Conservation (phyloP, 371 early-diverging fungal genomes). For the Lichtheimia hyalospora region DNA sequence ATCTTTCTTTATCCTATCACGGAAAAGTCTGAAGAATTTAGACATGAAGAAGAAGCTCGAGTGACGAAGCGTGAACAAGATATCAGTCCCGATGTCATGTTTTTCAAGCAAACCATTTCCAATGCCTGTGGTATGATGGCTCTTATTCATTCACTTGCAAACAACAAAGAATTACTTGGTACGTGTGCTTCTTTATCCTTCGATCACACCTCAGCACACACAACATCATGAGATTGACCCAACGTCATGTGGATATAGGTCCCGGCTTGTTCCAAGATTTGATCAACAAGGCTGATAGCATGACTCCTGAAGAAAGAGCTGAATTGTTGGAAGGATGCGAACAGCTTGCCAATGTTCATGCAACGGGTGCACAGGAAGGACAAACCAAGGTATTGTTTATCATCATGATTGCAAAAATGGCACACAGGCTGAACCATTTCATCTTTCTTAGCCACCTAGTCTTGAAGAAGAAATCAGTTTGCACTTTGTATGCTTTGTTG, state of each 20-base stretch:
- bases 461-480: conserved; percentile 68
- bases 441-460: conserved; percentile 51
- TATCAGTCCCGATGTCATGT: conserved; percentile 59
- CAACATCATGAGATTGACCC: no score
- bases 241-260: conserved; percentile 14
- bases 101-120: conserved; percentile 80
- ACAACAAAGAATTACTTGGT: conserved; percentile 43
- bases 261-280: conserved; percentile 60
- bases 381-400: conserved; percentile 75
- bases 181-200: conserved; percentile 8
- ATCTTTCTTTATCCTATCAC: conserved; percentile 70
- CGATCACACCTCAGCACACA: no score
- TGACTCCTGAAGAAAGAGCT: conserved; percentile 69
- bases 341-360: conserved; percentile 54
- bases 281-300: conserved; percentile 49
- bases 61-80: conserved; percentile 44
- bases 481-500: conserved; percentile 82
- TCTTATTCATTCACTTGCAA: conserved; percentile 66
- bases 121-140: conserved; percentile 91
- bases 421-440: background rate
- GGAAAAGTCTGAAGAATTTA: conserved; percentile 52
- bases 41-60: conserved; percentile 47
- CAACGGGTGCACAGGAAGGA: conserved; percentile 57
- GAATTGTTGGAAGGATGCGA: conserved; percentile 56
- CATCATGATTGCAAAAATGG: no score